These are phyloP conservation scores for Ustilago vetiveriae DNA, from an alignment of 1,284 basidiomycete species.

Conservation along the genomic window DNA sequence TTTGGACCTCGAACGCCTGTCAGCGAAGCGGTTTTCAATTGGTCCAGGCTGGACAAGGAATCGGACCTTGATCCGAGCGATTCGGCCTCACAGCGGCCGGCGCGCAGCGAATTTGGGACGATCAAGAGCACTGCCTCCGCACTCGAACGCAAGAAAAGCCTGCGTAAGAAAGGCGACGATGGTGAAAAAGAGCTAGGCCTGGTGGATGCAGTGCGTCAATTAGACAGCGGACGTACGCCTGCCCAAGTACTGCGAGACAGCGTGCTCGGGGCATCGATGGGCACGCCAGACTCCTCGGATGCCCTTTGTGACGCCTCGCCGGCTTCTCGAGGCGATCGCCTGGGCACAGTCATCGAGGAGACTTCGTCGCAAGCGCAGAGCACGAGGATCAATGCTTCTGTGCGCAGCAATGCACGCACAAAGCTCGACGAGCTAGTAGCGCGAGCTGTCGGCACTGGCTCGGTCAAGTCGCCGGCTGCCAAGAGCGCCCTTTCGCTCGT, in stretches of 20 bases:
- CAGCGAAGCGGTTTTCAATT: constrained; percentile 50
- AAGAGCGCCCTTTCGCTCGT: constrained; percentile 33
- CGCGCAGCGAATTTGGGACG: constrained; percentile 48
- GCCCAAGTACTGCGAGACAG: constrained; percentile 47
- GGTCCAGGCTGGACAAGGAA: constrained; percentile 38
- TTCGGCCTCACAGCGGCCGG: constrained; percentile 55
- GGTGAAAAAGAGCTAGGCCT: not conserved
- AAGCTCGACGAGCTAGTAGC: constrained; percentile 25
- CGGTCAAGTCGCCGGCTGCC: constrained; percentile 15
- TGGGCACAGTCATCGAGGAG: constrained; percentile 56
- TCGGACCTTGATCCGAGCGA: constrained; percentile 51
- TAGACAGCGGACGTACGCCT: constrained; percentile 23
- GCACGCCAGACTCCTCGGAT: constrained; percentile 6
- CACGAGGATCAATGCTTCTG: constrained; percentile 31
- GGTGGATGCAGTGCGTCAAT: not conserved
- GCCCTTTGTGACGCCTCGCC: constrained; percentile 24
- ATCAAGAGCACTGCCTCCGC: constrained; percentile 33
- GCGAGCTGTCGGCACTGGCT: constrained; percentile 11
- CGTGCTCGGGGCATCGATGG: constrained; percentile 15
- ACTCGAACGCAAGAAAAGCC: constrained; percentile 25
- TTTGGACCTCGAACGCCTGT: constrained; percentile 53
- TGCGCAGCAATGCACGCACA: constrained; percentile 33
- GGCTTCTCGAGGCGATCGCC: constrained; percentile 13
- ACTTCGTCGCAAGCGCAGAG: constrained; percentile 54
- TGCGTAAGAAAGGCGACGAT: constrained; percentile 12